Conservation (phyloP, 2,329 filamentous ascomycete genomes). For the Camptophora hylomeconis region DNA sequence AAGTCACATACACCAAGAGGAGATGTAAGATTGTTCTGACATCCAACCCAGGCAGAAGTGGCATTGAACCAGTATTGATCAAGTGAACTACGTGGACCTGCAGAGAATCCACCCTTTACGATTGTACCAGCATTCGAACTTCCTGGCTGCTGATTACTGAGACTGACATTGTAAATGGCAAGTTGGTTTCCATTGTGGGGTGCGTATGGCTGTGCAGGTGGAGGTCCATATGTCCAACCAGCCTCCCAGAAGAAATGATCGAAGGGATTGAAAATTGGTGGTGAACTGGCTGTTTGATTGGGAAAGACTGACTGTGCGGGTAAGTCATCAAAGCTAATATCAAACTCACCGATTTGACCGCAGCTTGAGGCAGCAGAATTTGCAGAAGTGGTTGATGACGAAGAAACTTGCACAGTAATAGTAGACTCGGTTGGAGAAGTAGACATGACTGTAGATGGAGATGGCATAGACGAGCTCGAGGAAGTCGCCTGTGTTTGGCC, state of each 20-base stretch:
- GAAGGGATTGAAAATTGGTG: constrained; percentile 35
- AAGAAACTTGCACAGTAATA: constrained; percentile 1
- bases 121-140: constrained; percentile 20
- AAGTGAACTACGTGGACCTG: constrained; percentile 29
- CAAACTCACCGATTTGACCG: constrained; percentile 12
- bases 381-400: neutral
- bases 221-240: constrained; percentile 36
- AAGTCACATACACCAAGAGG: constrained; percentile 25
- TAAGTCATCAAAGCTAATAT: constrained; percentile 20
- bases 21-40: constrained; percentile 28
- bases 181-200: constrained; percentile 19
- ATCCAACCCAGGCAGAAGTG: constrained; percentile 33
- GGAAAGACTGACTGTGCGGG: constrained; percentile 16
- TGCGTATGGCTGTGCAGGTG: constrained; percentile 30
- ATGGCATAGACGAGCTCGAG: neutral
- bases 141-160: constrained; percentile 15
- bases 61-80: constrained; percentile 40
- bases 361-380: constrained; percentile 6
- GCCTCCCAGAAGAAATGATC: constrained; percentile 39
- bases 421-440: constrained; percentile 2
- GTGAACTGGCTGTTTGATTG: constrained; percentile 20
- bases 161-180: constrained; percentile 33
- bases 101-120: constrained; percentile 35
- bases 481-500: constrained; percentile 4
- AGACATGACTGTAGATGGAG: constrained; percentile 3